Evolutionary conservation across 2,329 filamentous ascomycete species (phyloP).

Genomic region (Alternaria burnsii): DNA sequence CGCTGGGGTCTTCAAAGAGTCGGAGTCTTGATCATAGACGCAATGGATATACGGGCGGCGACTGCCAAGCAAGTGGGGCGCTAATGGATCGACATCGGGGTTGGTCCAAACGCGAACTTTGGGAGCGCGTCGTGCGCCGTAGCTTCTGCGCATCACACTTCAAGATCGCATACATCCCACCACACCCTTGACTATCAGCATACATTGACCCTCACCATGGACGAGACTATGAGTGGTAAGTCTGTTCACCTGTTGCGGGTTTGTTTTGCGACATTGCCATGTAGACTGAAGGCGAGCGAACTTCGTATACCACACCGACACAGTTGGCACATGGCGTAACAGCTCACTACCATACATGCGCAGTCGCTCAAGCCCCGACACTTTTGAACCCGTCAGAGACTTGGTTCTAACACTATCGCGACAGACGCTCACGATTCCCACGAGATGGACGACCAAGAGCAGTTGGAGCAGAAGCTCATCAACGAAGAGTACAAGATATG

Average conservation of each 20-base stretch:
- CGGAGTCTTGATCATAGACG: slow-evolving; percentile 19
- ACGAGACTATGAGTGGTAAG: slow-evolving; percentile 51
- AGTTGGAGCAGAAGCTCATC: slow-evolving; percentile 84
- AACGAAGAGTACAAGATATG: slow-evolving; percentile 99
- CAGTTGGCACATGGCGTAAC: slow-evolving; percentile 2
- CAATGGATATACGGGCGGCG: slow-evolving; percentile 29
- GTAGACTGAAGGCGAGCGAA: neutral
- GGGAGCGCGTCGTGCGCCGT: slow-evolving; percentile 23
- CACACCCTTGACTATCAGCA: neutral
- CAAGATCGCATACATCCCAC: slow-evolving; percentile 1
- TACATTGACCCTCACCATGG: slow-evolving; percentile 34
- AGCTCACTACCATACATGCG: neutral
- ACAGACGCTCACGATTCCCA: slow-evolving; percentile 53
- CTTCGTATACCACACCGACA: neutral
- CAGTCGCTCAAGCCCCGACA: neutral
- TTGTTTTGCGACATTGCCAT: neutral
- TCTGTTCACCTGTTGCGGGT: neutral
- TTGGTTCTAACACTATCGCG: slow-evolving; percentile 10
- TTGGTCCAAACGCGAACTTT: slow-evolving; percentile 28
- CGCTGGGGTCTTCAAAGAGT: slow-evolving; percentile 53
- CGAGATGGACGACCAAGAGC: slow-evolving; percentile 73
- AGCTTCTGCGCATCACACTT: slow-evolving; percentile 9
- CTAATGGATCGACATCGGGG: slow-evolving; percentile 12
- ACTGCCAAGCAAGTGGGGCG: slow-evolving; percentile 26
- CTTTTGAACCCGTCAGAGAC: neutral